Evolutionary conservation across 768 basidiomycete genomes (phyloP).

Genomic region (Ephemerocybe angulata): DNA sequence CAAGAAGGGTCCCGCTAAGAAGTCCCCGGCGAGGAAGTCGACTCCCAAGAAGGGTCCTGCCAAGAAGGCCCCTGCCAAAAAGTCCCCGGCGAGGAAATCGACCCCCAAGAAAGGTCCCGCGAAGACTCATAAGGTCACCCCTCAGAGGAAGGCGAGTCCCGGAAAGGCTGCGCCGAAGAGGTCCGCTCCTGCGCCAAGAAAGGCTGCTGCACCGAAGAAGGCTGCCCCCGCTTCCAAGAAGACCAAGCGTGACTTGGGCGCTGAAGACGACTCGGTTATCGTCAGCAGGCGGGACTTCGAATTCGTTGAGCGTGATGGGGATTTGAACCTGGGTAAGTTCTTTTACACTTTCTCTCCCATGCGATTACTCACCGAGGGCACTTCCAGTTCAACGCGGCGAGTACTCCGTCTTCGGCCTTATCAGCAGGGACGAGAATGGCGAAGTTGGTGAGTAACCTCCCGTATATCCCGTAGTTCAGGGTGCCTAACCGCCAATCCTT

Average conservation of each 20-base stretch:
- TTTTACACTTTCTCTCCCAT: neutral
- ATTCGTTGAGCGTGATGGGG: neutral
- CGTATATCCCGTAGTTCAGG: neutral
- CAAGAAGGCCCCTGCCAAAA: no score
- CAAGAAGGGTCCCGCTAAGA: no score
- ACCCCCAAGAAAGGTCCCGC: no score
- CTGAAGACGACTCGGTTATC: neutral
- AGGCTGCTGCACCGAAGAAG: no score
- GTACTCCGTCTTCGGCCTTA: neutral
- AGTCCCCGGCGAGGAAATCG: no score
- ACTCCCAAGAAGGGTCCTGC: no score
- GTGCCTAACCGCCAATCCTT: neutral
- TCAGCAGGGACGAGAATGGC: neutral
- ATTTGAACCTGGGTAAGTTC: neutral
- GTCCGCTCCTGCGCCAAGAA: no score
- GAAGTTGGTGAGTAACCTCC: neutral
- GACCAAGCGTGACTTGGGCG: neutral
- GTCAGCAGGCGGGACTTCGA: neutral
- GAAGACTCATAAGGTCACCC: no score
- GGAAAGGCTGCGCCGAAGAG: no score
- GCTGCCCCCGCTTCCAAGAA: no score
- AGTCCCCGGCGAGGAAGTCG: no score
- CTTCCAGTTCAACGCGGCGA: neutral
- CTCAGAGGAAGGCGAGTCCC: no score
- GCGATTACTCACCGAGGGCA: neutral